These are phyloP conservation scores for Pyricularia pennisetigena DNA, from an alignment of 2,329 filamentous ascomycete species.

Conservation along the genomic window DNA sequence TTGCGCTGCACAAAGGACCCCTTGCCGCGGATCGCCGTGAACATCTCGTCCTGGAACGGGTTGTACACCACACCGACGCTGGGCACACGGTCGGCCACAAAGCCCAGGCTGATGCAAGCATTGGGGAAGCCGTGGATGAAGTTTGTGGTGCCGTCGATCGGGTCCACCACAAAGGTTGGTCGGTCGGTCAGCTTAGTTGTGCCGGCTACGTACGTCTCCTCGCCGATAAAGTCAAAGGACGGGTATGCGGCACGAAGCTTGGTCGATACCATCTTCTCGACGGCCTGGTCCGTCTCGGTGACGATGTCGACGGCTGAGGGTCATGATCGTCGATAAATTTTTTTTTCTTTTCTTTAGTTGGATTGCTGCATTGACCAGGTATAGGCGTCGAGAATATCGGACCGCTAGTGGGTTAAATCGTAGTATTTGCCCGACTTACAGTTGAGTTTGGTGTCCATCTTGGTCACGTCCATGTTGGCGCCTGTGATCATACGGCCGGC, in stretches of 20 bases:
- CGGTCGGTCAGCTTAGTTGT: slow-evolving; percentile 46
- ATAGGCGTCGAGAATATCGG: not conserved
- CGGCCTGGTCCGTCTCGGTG: slow-evolving; percentile 56
- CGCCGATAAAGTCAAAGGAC: slow-evolving; percentile 56
- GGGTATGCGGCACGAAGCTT: slow-evolving; percentile 44
- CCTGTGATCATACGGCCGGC: slow-evolving; percentile 55
- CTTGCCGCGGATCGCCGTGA: slow-evolving; percentile 56
- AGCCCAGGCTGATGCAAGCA: slow-evolving; percentile 68
- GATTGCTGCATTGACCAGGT: not conserved
- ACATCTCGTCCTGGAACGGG: slow-evolving; percentile 61
- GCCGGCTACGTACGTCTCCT: slow-evolving; percentile 67
- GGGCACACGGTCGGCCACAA: slow-evolving; percentile 52
- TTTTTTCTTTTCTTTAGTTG: not conserved
- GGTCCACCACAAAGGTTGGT: slow-evolving; percentile 74
- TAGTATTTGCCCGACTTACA: slow-evolving; percentile 28
- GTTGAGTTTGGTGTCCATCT: slow-evolving; percentile 54
- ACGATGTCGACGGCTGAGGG: slow-evolving; percentile 54
- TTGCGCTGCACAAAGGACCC: slow-evolving; percentile 51
- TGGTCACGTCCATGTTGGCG: slow-evolving; percentile 48
- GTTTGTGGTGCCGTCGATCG: slow-evolving; percentile 76
- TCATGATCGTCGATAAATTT: not conserved
- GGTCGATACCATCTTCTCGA: slow-evolving; percentile 51
- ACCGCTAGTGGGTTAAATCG: not conserved
- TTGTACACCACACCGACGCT: slow-evolving; percentile 71
- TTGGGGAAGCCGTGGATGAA: slow-evolving; percentile 69